phyloP scores from a whole-genome alignment of 768 basidiomycete genomes.

The Macrolepiota fuliginosa region DNA sequence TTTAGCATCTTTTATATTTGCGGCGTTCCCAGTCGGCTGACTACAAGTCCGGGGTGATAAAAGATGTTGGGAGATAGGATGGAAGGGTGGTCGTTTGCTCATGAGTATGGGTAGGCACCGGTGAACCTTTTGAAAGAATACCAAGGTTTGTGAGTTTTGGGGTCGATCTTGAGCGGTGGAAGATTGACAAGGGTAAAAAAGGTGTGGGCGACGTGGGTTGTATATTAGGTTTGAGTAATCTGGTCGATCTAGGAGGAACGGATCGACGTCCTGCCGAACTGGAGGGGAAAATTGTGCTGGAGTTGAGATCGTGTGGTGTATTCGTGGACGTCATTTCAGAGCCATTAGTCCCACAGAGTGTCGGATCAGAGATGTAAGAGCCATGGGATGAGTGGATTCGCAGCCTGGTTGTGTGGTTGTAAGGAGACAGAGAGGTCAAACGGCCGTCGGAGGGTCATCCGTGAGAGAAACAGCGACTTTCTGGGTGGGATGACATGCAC shows the following conservation, averaged over 20 bases:
- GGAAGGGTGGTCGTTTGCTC: neutral
- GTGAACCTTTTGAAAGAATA: neutral
- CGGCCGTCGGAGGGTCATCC: constrained; percentile 4
- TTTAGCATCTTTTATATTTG: neutral
- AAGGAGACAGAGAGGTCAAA: constrained; percentile 3
- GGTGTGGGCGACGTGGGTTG: neutral
- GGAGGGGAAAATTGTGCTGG: neutral
- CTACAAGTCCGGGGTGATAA: neutral
- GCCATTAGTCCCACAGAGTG: neutral
- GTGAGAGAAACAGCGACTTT: constrained; percentile 16
- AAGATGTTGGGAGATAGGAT: neutral
- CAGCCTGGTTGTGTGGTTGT: neutral
- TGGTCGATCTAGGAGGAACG: neutral
- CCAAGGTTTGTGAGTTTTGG: neutral
- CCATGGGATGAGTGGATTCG: neutral
- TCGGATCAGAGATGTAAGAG: constrained; percentile 5
- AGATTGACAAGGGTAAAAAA: neutral
- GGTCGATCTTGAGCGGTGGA: neutral
- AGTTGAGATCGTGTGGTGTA: neutral
- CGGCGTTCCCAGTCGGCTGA: neutral
- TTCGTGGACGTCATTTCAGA: constrained; percentile 4
- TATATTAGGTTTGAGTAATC: neutral
- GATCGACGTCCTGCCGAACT: neutral
- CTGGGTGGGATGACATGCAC: constrained; percentile 9
- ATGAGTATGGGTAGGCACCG: neutral